phyloP scores from a whole-genome alignment of 768 basidiomycete species.

The Mycena venus region DNA sequence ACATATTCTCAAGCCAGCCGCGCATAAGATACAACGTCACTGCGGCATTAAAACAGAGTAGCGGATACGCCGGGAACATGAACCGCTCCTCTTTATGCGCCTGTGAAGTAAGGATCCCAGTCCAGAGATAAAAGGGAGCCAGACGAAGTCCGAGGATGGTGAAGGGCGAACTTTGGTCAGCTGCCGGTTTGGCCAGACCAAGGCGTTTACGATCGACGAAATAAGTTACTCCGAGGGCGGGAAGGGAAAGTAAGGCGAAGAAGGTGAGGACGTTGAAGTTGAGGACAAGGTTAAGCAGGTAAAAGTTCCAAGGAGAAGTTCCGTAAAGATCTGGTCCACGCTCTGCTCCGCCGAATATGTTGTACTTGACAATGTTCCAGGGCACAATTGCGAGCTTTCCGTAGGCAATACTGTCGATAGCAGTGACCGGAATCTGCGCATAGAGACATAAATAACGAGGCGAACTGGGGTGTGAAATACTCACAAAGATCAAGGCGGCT shows the following conservation, averaged over 20 bases:
- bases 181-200: conserved; percentile 62
- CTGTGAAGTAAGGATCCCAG: conserved; percentile 82
- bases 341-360: conserved; percentile 84
- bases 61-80: conserved; percentile 93
- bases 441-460: background rate
- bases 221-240: conserved; percentile 82
- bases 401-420: conserved; percentile 89
- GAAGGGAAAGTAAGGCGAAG: conserved; percentile 86
- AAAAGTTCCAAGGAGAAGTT: conserved; percentile 89
- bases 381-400: conserved; percentile 84
- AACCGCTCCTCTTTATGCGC: conserved; percentile 99
- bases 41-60: conserved; percentile 95
- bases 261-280: conserved; percentile 94
- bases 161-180: conserved; percentile 83
- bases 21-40: conserved; percentile 87
- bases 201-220: conserved; percentile 83
- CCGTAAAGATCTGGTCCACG: conserved; percentile 96
- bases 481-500: conserved; percentile 75
- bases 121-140: conserved; percentile 95
- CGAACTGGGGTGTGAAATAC: conserved; percentile 37
- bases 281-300: conserved; percentile 88
- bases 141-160: conserved; percentile 82
- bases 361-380: conserved; percentile 95
- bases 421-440: conserved; percentile 88
- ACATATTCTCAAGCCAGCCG: conserved; percentile 87